Conservation (phyloP, 441 rosid genomes). For the Hura crepitans region DNA sequence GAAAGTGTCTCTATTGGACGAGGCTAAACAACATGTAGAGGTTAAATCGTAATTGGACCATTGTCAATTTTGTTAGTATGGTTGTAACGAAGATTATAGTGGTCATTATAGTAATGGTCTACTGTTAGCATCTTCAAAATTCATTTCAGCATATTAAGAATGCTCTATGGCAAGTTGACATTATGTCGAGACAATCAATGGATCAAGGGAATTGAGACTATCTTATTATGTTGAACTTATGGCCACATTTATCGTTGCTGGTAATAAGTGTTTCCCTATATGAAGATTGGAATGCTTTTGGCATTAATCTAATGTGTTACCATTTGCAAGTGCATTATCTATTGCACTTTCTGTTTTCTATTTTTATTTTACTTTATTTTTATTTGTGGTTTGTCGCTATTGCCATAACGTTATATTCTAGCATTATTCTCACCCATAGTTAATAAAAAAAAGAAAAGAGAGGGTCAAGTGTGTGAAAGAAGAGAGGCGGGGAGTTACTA, state of each 20-base stretch:
- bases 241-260: no score
- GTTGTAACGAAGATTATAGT: neutral
- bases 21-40: neutral
- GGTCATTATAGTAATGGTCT: neutral
- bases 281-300: neutral
- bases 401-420: no score
- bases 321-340: neutral
- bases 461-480: no score
- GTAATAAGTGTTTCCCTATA: no score
- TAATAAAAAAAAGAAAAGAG: no score
- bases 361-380: neutral
- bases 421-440: no score
- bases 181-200: no score
- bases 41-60: neutral
- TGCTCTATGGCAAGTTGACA: no score
- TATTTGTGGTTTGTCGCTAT: no score
- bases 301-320: neutral
- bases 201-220: no score
- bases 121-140: neutral
- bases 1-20: neutral
- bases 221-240: no score
- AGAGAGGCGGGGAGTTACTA: no score
- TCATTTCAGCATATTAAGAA: neutral
- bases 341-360: neutral
- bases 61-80: constrained; percentile 7